Percentiles rank a stretch among this genome's conserved stretches.
Conservation (phyloP, 1,284 basidiomycete species). For the Cystobasidium slooffiae region DNA sequence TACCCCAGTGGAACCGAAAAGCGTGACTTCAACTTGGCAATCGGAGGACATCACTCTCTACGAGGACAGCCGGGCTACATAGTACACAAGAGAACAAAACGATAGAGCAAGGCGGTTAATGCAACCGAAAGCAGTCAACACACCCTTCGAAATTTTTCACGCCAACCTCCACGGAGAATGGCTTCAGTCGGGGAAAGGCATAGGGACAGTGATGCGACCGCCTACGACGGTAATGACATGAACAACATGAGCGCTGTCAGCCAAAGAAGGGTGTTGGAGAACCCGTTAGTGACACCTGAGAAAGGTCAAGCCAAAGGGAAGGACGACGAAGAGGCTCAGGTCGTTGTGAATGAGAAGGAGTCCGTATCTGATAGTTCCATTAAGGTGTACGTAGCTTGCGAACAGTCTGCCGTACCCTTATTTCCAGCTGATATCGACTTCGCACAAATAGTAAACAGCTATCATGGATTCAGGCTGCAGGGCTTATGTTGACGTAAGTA, state of each 20-base stretch:
- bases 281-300: conserved; percentile 33
- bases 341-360: conserved; percentile 33
- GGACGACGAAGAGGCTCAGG: conserved; percentile 33
- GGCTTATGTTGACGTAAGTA: conserved; percentile 38
- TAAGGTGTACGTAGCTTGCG: conserved; percentile 18
- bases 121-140: neutral
- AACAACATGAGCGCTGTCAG: conserved; percentile 19
- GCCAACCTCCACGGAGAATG: conserved; percentile 42
- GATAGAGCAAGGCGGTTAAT: conserved; percentile 6
- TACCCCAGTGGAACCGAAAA: neutral
- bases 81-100: neutral
- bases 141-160: conserved; percentile 1
- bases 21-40: neutral
- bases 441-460: conserved; percentile 25
- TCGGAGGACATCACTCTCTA: neutral
- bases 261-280: conserved; percentile 5
- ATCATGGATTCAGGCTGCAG: conserved; percentile 35
- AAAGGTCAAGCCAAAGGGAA: conserved; percentile 16
- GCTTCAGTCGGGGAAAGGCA: conserved; percentile 31
- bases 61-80: neutral
- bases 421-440: neutral
- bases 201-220: conserved; percentile 41
- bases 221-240: conserved; percentile 4
- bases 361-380: conserved; percentile 34
- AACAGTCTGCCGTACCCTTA: neutral